These are phyloP conservation scores for Fraxinus paxiana DNA, from an alignment of 305 asterid genomes.

Conservation along the genomic window DNA sequence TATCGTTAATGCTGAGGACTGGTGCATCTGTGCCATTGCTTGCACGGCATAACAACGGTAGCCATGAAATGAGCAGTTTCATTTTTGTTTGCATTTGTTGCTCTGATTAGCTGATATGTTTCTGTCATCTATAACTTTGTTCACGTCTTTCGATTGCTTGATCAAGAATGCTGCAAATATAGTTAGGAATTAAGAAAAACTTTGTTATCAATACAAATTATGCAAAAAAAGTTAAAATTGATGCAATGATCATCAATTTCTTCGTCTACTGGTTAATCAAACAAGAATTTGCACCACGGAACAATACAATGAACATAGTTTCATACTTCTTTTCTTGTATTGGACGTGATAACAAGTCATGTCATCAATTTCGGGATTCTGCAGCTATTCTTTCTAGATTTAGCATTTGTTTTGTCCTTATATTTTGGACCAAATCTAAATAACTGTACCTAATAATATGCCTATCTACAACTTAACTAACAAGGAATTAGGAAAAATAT, in stretches of 20 bases:
- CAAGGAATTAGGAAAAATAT: neutral
- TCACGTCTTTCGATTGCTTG: slow-evolving; percentile 57
- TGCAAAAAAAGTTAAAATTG: neutral
- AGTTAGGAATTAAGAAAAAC: neutral
- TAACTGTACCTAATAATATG: neutral
- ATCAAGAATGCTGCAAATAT: slow-evolving; percentile 55
- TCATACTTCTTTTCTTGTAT: neutral
- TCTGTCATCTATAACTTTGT: slow-evolving; percentile 25
- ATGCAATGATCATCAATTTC: neutral
- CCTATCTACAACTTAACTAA: neutral
- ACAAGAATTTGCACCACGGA: neutral
- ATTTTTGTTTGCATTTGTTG: slow-evolving; percentile 46
- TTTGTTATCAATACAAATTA: neutral
- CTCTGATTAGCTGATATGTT: slow-evolving; percentile 22
- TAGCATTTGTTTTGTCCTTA: neutral
- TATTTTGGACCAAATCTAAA: neutral
- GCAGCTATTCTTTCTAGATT: neutral
- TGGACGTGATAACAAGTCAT: neutral
- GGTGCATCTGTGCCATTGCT: slow-evolving; percentile 68
- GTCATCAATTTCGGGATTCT: neutral
- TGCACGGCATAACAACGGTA: slow-evolving; percentile 73
- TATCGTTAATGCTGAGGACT: slow-evolving; percentile 48
- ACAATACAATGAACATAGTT: neutral
- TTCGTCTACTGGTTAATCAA: neutral
- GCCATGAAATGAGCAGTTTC: slow-evolving; percentile 66